Conservation (phyloP, 345 rosid genomes). For the Citrus trifoliata region DNA sequence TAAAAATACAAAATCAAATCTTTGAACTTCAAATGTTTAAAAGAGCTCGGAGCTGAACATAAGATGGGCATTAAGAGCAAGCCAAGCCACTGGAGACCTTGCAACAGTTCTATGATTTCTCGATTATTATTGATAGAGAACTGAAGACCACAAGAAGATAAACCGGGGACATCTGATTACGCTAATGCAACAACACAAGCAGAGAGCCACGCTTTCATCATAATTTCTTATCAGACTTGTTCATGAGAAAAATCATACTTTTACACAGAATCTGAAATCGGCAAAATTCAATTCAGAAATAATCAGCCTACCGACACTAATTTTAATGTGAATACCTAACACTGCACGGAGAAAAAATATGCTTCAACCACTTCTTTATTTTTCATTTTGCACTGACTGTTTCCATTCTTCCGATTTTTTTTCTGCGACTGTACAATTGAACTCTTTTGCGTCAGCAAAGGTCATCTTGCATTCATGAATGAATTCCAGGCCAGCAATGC, state of each 20-base stretch:
- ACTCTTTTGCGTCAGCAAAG: background rate
- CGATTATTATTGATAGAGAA: background rate
- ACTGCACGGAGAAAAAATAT: background rate
- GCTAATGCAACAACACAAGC: constrained; percentile 1
- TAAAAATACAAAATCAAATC: too few relatives aligned
- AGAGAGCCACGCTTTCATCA: background rate
- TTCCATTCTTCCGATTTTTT: constrained; percentile 4
- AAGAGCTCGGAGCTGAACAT: too few relatives aligned
- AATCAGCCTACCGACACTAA: background rate
- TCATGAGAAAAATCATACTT: background rate
- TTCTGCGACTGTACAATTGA: constrained; percentile 31
- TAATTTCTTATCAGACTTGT: background rate
- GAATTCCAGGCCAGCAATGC: constrained; percentile 59
- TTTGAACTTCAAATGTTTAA: too few relatives aligned
- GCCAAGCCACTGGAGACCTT: background rate
- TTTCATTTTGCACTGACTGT: background rate
- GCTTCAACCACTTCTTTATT: constrained; percentile 5
- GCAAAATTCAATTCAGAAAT: background rate
- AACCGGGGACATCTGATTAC: background rate
- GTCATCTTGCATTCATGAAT: constrained; percentile 30
- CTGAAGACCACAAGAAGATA: background rate
- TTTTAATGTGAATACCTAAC: constrained; percentile 13
- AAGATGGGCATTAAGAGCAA: background rate
- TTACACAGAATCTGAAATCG: constrained; percentile 1
- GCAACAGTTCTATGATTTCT: background rate